phyloP scores from a whole-genome alignment of 495 filamentous ascomycete species.

The Alectoria sarmentosa region DNA sequence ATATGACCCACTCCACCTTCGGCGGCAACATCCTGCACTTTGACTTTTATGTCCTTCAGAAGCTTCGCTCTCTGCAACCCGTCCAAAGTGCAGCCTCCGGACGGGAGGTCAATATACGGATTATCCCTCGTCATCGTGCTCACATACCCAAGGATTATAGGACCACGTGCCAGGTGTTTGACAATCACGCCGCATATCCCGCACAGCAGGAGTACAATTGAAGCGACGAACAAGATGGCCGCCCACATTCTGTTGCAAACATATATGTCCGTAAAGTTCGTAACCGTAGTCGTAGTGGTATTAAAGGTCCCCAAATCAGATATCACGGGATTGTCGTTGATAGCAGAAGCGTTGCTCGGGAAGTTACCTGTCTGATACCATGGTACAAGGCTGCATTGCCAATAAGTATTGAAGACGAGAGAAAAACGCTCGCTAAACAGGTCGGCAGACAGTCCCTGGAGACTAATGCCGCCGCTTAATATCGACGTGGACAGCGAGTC shows the following conservation, averaged over 20 bases:
- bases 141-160: neutral
- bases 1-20: too few species aligned
- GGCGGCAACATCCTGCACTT: neutral
- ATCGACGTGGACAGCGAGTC: neutral
- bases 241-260: neutral
- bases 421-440: constrained; percentile 8
- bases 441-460: neutral
- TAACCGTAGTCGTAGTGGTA: neutral
- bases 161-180: neutral
- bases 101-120: constrained; percentile 1
- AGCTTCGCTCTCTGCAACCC: constrained; percentile 10
- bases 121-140: constrained; percentile 8
- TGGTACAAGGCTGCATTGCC: constrained; percentile 2
- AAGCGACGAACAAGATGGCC: neutral
- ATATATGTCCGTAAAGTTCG: neutral
- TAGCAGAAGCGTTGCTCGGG: neutral
- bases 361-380: neutral
- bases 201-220: neutral
- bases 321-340: neutral
- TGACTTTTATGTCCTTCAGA: neutral
- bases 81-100: constrained; percentile 6
- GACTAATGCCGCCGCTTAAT: neutral
- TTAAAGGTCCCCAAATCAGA: neutral
- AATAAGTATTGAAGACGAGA: constrained; percentile 5
- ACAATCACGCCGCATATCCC: neutral